Percentiles rank a stretch among this genome's conserved stretches.
phyloP scores from a whole-genome alignment of 2,329 filamentous ascomycete genomes.

The Aspergillus tubingensis region DNA sequence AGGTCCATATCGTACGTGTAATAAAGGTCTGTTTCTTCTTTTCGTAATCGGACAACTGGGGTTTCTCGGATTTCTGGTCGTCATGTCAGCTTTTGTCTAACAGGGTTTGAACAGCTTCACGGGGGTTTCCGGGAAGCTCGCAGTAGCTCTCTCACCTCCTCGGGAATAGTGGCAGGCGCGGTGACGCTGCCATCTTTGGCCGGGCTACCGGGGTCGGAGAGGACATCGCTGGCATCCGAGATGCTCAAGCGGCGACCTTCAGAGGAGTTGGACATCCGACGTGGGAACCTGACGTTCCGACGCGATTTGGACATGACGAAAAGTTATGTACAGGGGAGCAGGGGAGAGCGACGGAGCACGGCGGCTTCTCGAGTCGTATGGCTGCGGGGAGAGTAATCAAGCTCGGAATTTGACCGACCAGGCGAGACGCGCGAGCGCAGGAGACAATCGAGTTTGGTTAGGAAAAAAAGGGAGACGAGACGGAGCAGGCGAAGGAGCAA shows the following conservation, averaged over 20 bases:
- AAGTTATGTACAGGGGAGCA: constrained; percentile 16
- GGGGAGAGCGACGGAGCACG: constrained; percentile 14
- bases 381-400: constrained; percentile 20
- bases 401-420: constrained; percentile 15
- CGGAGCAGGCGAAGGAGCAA: constrained; percentile 14
- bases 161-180: constrained; percentile 36
- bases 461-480: constrained; percentile 13
- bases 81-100: constrained; percentile 12
- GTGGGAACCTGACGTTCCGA: constrained; percentile 63
- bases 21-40: constrained; percentile 99
- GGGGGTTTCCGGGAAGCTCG: not conserved
- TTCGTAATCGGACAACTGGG: constrained; percentile 73
- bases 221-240: constrained; percentile 57
- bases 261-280: constrained; percentile 45
- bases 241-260: constrained; percentile 56
- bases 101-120: not conserved
- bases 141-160: constrained; percentile 32
- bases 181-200: constrained; percentile 45
- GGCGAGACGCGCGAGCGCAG: constrained; percentile 5
- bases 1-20: constrained; percentile 93
- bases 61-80: constrained; percentile 39
- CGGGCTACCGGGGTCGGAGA: constrained; percentile 54
- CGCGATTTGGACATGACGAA: constrained; percentile 54
- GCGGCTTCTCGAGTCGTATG: constrained; percentile 10
- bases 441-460: not conserved